These are phyloP conservation scores for Hawksworthiomyces lignivorus DNA, from an alignment of 2,329 filamentous ascomycete species.

Conservation along the genomic window DNA sequence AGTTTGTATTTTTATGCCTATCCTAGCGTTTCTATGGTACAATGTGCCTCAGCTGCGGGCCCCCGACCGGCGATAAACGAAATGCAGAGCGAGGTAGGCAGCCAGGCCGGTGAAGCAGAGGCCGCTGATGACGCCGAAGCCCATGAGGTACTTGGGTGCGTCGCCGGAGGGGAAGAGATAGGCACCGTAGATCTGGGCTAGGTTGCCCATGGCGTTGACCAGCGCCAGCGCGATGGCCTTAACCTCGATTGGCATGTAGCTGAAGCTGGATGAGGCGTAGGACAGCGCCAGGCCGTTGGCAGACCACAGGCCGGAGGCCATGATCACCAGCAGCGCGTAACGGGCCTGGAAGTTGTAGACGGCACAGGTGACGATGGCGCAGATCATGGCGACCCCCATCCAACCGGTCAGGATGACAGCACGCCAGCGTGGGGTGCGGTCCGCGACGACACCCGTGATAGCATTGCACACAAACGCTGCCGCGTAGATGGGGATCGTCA, in stretches of 20 bases:
- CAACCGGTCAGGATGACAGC: slow-evolving; percentile 82
- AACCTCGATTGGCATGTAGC: slow-evolving; percentile 76
- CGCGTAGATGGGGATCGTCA: slow-evolving; percentile 11
- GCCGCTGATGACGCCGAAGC: slow-evolving; percentile 16
- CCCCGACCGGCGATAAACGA: too few relatives aligned
- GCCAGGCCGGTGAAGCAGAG: slow-evolving; percentile 14
- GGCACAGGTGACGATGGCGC: slow-evolving; percentile 68
- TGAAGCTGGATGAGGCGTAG: slow-evolving; percentile 92
- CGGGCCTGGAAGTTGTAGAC: slow-evolving; percentile 45
- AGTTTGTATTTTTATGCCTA: too few relatives aligned
- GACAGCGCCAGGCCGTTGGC: slow-evolving; percentile 83
- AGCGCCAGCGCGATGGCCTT: slow-evolving; percentile 45
- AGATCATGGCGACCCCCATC: slow-evolving; percentile 98
- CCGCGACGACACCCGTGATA: too few relatives aligned
- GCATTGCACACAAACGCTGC: slow-evolving; percentile 1
- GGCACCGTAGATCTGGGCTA: slow-evolving; percentile 46
- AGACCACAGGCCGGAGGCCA: slow-evolving; percentile 91
- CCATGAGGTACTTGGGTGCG: slow-evolving; percentile 14
- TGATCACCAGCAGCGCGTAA: slow-evolving; percentile 47
- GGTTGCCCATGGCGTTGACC: slow-evolving; percentile 34
- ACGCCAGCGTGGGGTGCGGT: too few relatives aligned
- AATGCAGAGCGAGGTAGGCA: slow-evolving; percentile 7
- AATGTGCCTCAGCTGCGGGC: too few relatives aligned
- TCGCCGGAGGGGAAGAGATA: slow-evolving; percentile 22
- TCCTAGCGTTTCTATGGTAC: too few relatives aligned